Evolutionary conservation across 345 rosid species (phyloP).

Genomic region (Sisymbrium irio): DNA sequence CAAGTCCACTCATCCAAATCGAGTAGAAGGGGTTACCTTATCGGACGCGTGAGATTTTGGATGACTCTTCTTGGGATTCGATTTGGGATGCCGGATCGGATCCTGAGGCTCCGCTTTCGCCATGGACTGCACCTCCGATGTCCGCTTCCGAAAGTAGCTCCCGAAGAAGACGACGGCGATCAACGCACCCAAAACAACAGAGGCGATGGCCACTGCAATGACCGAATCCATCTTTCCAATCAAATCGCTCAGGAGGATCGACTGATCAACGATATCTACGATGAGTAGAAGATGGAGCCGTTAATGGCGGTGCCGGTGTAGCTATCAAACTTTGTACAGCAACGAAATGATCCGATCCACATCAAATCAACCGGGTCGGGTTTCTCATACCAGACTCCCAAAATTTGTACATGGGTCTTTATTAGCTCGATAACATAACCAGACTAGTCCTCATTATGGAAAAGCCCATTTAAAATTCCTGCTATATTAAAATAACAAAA

Average conservation of each 20-base stretch:
- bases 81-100: constrained; percentile 52
- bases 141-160: constrained; percentile 64
- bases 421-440: not conserved
- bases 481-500: not conserved
- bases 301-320: constrained; percentile 19
- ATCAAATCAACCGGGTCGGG: constrained; percentile 10
- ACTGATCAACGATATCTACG: not conserved
- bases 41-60: constrained; percentile 65
- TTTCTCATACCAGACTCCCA: too few relatives aligned
- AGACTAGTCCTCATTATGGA: too few relatives aligned
- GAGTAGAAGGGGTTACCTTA: too few relatives aligned
- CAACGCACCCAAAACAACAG: constrained; percentile 65
- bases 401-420: not conserved
- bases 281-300: constrained; percentile 1
- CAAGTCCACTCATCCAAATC: constrained; percentile 7
- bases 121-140: constrained; percentile 77
- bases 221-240: constrained; percentile 56
- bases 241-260: constrained; percentile 2
- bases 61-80: constrained; percentile 56
- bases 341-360: not conserved
- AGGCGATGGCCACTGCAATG: constrained; percentile 43
- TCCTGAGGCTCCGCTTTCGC: constrained; percentile 59
- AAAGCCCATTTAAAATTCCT: not conserved
- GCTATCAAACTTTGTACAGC: not conserved
- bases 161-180: constrained; percentile 73